Base-by-base conservation (phyloP, 2,329 filamentous ascomycete genomes). In the Teratosphaeria gauchensis region DNA sequence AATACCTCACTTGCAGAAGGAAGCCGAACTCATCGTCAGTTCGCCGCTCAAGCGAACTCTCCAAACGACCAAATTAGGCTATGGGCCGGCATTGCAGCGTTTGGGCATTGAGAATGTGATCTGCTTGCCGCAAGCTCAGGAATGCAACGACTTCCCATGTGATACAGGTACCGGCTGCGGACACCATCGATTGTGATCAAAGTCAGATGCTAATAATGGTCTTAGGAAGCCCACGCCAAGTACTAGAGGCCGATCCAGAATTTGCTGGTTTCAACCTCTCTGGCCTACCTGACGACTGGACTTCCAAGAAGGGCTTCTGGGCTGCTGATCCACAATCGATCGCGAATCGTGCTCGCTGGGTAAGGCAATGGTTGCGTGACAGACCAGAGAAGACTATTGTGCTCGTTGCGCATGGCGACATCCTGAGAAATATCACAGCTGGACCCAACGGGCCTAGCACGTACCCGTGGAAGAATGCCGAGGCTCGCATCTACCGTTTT, bases 371-470 rank as follows among this genome's bases (percentile, higher is more conserved):
- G 61, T 55, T 71, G 56, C 61, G 64, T n/a, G 63, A 69, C 28
- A 55, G 67, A n/a, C 67, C 68, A 1, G 69, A 71, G 61, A 57
- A 67, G 59, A 65, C 62, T 16, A 71, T 71, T 31, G 69, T 71
- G 31, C 59, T 71, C n/a, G 69, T 71, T 3, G 69, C 66, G 1
- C 69, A 71, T 59, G 69, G 69, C 14, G 69, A 71, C 59, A 65
- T 71, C 9, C 58, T 71, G 51, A 61, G 69, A 19, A 56, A 62
- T n/a, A 66, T 71, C 35, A 69, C 66, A 4, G 61, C 60, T n/a
- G 61, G 59, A 19, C 57, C 56, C 6, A 53, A 56, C 1, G 68
- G 68, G 1, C 62, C 65, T 4, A 66, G 65, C 42, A 53, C 28
- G n/a, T 67, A 70, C 57, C 60, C 59, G 60, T 71, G 69, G 69